Evolutionary conservation across 2,329 filamentous ascomycete species (phyloP), one percentile per base, ranked within the genome.

Genomic region (Zopfia rhizophila): DNA sequence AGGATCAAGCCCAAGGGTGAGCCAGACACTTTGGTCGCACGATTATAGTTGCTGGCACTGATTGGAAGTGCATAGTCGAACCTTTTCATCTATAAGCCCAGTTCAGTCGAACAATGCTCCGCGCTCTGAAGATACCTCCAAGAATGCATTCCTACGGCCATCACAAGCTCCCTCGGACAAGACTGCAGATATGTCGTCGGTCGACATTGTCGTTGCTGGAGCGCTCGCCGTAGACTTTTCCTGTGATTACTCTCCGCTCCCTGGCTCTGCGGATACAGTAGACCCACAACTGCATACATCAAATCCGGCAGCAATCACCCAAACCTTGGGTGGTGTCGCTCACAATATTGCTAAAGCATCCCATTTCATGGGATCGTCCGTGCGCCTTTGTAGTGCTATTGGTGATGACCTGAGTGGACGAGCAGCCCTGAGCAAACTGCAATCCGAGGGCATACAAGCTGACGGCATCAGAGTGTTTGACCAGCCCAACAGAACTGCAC

Each of bases 311-410:
- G 76, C 78, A 11, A 95, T 97, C 55, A 84, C 77, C 24, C 91
- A 96, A 65, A 90, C 88, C 1, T 82, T 97, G 6, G 94, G 94
- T 10, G 94, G 94, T 5, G 94, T 97, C 6, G 94, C 90, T 5
- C 87, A 91, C 63, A 97, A 97, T 63, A 90, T 97, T 31, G 91
- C 94, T 12, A 82, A 91, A 35, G 92, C 93, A 31, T 87, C 90
- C 1, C 89, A 91, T 56, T 81, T 86, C 22, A 79, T 88, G 48
- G 84, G 83, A 28, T 83, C 79, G 25, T 73, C 75, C 11, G 88
- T 94, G 6, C 81, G 83, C 16, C 82, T 97, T 12, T 92, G 88
- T 72, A 96, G 89, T 61, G 82, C 91, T 52, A 82, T 96, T 7
- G 91, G 88, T 11, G 83, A 92, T 63, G 93, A 97, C 65, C 60